A percentile compares a stretch with the other conserved stretches of the same genome.
Conservation (phyloP, 768 basidiomycete species). For the Suillus subalutaceus region DNA sequence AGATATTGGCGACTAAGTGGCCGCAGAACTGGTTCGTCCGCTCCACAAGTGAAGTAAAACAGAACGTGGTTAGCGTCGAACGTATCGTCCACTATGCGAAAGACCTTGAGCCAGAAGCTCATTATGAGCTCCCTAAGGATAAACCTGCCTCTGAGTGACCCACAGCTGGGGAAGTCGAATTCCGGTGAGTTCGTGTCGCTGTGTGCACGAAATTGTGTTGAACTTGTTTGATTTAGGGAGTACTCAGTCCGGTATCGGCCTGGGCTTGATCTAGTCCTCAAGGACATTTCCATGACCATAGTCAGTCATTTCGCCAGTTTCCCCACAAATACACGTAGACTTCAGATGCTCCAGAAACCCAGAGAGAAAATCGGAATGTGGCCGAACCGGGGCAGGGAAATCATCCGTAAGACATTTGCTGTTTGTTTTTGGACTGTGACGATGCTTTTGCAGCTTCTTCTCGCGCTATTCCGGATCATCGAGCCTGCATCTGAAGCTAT, state of each 20-base stretch:
- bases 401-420: conserved; percentile 55
- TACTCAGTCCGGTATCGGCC: conserved; percentile 82
- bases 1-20: conserved; percentile 9
- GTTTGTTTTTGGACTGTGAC: background rate
- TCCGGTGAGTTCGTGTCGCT: conserved; percentile 49
- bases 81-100: conserved; percentile 80
- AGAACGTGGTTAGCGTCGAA: conserved; percentile 89
- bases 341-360: conserved; percentile 50
- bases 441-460: conserved; percentile 46
- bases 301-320: conserved; percentile 38
- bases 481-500: conserved; percentile 72
- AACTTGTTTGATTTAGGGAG: conserved; percentile 41
- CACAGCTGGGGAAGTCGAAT: conserved; percentile 68
- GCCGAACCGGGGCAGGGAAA: conserved; percentile 81
- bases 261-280: conserved; percentile 80
- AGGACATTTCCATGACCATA: conserved; percentile 69
- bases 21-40: conserved; percentile 80
- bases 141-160: conserved; percentile 73
- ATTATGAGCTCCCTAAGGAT: conserved; percentile 62
- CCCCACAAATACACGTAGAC: conserved; percentile 8
- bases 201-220: conserved; percentile 7
- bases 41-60: conserved; percentile 85
- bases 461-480: conserved; percentile 78
- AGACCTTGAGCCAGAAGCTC: conserved; percentile 72
- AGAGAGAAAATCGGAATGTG: conserved; percentile 90